A percentile compares a stretch with the other conserved stretches of the same genome.
phyloP scores from a whole-genome alignment of 179 eudicot genomes.

The Nepenthes alata region DNA sequence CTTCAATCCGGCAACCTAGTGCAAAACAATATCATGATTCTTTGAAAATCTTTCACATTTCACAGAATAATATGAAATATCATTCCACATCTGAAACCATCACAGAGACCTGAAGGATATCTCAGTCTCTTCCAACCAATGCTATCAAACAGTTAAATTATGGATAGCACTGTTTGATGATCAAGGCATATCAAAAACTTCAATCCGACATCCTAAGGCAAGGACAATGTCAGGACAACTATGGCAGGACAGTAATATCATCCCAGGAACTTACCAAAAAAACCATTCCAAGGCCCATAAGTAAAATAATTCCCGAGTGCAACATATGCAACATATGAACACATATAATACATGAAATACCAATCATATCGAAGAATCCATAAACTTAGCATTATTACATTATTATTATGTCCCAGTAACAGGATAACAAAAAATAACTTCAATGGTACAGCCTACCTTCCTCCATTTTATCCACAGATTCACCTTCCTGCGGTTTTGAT shows the following conservation, averaged over 20 bases:
- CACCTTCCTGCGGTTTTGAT: slow-evolving; percentile 25
- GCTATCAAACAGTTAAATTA: too few relatives aligned
- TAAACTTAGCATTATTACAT: neutral
- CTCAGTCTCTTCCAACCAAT: too few relatives aligned
- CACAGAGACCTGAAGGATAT: too few relatives aligned
- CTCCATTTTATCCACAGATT: slow-evolving; percentile 22
- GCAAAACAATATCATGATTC: neutral
- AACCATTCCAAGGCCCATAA: neutral
- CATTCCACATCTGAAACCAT: neutral
- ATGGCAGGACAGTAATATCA: neutral
- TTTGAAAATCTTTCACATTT: too few relatives aligned
- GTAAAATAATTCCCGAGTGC: neutral
- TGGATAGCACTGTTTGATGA: too few relatives aligned
- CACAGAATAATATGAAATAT: neutral
- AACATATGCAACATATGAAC: neutral
- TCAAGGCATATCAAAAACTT: too few relatives aligned
- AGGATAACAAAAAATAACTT: neutral
- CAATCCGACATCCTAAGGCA: too few relatives aligned
- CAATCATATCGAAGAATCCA: neutral
- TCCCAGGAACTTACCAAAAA: neutral
- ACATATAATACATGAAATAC: too few relatives aligned
- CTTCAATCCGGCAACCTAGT: neutral
- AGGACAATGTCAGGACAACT: too few relatives aligned
- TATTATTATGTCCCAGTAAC: neutral
- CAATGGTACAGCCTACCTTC: slow-evolving; percentile 25